Evolutionary conservation across 306 rosid genomes (phyloP).

Genomic region (Medicago arabica): DNA sequence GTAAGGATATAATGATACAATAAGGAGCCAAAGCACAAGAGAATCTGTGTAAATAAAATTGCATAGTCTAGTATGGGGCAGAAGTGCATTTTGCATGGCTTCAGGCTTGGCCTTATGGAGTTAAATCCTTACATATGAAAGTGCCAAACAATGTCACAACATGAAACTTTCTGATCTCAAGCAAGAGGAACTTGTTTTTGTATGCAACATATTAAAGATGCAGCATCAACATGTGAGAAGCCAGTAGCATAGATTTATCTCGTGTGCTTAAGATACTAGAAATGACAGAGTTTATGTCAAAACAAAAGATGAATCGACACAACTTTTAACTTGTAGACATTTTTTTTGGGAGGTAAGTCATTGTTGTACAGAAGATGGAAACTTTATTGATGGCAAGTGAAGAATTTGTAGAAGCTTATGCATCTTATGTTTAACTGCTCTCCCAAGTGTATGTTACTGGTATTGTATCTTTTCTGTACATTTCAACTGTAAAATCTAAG

Average conservation of each 20-base stretch:
- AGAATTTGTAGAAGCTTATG: slow-evolving; percentile 48
- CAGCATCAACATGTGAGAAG: slow-evolving; percentile 43
- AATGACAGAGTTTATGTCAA: slow-evolving; percentile 39
- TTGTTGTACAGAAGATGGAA: slow-evolving; percentile 65
- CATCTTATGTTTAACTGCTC: slow-evolving; percentile 46
- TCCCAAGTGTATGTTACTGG: slow-evolving; percentile 46
- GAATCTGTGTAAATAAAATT: slow-evolving; percentile 57
- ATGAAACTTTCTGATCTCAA: slow-evolving; percentile 41
- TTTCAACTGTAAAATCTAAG: slow-evolving; percentile 46
- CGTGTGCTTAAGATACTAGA: slow-evolving; percentile 39
- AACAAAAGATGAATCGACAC: slow-evolving; percentile 40
- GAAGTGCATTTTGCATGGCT: slow-evolving; percentile 48
- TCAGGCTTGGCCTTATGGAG: slow-evolving; percentile 40
- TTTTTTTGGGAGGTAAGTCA: slow-evolving; percentile 49
- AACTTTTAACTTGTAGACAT: slow-evolving; percentile 34
- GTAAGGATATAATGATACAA: slow-evolving; percentile 57
- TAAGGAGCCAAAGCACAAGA: slow-evolving; percentile 56
- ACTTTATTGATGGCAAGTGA: slow-evolving; percentile 43
- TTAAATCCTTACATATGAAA: slow-evolving; percentile 38
- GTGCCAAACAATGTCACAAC: slow-evolving; percentile 39
- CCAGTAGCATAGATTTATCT: slow-evolving; percentile 43
- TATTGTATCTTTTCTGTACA: slow-evolving; percentile 52
- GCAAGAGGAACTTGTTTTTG: slow-evolving; percentile 43
- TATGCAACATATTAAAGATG: slow-evolving; percentile 43
- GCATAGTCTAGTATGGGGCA: slow-evolving; percentile 52